phyloP scores from a whole-genome alignment of 2,329 filamentous ascomycete species.

The Periconia sp. region DNA sequence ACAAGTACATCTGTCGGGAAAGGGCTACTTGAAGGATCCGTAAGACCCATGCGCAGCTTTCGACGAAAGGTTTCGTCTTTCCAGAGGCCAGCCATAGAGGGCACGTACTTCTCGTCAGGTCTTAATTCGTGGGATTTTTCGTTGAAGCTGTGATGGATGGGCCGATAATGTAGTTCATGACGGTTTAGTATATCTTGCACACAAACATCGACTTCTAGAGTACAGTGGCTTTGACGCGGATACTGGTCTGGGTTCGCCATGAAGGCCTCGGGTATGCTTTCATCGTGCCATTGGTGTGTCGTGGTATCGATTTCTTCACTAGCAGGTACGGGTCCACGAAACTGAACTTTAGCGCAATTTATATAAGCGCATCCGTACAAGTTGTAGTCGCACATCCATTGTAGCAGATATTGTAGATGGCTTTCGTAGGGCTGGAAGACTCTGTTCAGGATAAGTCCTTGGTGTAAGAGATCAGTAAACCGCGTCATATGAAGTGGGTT shows the following conservation, averaged over 20 bases:
- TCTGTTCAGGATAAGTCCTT: constrained; percentile 82
- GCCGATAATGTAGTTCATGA: constrained; percentile 71
- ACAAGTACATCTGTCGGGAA: constrained; percentile 81
- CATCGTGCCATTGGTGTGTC: constrained; percentile 77
- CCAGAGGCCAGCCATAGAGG: constrained; percentile 94
- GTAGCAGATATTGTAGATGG: constrained; percentile 86
- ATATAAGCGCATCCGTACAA: constrained; percentile 92
- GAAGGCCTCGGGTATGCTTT: constrained; percentile 62
- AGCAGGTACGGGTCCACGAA: constrained; percentile 74
- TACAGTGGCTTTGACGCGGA: constrained; percentile 81
- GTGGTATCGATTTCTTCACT: constrained; percentile 63
- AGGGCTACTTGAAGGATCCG: constrained; percentile 67
- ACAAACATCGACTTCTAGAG: constrained; percentile 85
- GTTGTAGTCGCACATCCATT: constrained; percentile 99
- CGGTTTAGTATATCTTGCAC: constrained; percentile 88
- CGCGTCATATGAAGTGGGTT: constrained; percentile 87
- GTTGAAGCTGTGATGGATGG: constrained; percentile 82
- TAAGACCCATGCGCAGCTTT: constrained; percentile 69
- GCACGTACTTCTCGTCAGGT: constrained; percentile 76
- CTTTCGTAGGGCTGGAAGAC: constrained; percentile 91
- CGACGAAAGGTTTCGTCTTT: constrained; percentile 81
- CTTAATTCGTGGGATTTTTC: constrained; percentile 68
- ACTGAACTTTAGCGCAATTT: constrained; percentile 68
- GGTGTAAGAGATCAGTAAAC: constrained; percentile 80
- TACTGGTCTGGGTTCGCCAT: constrained; percentile 66